Evolutionary conservation across 1,139 yeast genomes (phyloP), one percentile per base, ranked within the genome.

Genomic region (Yarrowia galli): DNA sequence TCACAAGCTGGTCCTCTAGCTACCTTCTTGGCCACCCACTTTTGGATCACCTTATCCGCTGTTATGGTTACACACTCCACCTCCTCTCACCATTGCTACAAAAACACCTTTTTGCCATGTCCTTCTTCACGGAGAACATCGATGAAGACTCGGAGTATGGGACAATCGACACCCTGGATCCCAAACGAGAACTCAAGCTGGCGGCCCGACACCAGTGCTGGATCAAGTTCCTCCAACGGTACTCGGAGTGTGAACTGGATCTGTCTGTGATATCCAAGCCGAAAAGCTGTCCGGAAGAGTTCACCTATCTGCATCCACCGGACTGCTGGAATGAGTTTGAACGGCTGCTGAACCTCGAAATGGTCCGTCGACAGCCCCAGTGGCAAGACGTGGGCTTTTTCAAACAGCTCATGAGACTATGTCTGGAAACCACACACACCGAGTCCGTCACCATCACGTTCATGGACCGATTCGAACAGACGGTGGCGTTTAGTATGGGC

Each of bases 261-360:
- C 36, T 54, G 6, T 54, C 61, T 16, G 61, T 40, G 22, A 15
- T 54, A 2, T 54, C 61, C 15, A 54, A 40, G 20, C 61, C 61
- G 16, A 38, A 54, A 4, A 40, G 61, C 38, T 54, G 48, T 6
- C 61, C 61, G 3, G 16, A 2, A 13, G 23, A 54, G 7, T 38
- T n/a, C 25, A 12, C 36, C 8, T 54, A 40, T 13, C 22, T 54
- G 36, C n/a, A n/a, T 6, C 48, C 61, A 10, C 61, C 61, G 25
- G 61, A 54, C 61, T 54, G 61, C 61, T 54, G 61, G 61, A 54
- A 54, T 48, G 61, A 54, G 61, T 54, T 54, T 54, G 61, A 54
- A 22, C 61, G 61, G 15, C 46, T 54, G 23, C 6, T 54, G 46
- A 54, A 54, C 36, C 61, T 54, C 25, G 61, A 54, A 13, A 54